Evolutionary conservation across 1,284 basidiomycete species (phyloP), one percentile per base, ranked within the genome.

Genomic region (Melanopsichium pennsylvanicum): DNA sequence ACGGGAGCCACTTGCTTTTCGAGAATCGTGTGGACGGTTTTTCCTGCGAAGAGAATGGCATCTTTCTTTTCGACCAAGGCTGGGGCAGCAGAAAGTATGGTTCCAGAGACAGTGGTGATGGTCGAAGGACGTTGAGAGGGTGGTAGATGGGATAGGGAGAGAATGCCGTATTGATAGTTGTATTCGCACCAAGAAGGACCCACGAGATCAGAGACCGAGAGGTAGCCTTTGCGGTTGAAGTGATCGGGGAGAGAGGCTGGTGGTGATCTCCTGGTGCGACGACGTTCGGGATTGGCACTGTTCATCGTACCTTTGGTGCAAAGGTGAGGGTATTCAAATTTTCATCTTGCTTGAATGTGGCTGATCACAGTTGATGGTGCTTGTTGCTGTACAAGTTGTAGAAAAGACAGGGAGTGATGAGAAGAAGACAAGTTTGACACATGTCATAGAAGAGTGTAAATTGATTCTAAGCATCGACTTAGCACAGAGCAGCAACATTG

Each of bases 1-100:
- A 87, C 86, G 0, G 88, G 85, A 32, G 85, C 85, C 10, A 93
- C 83, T 75, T 92, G 89, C 18, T 84, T 84, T 78, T 96, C 92
- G 15, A 96, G 84, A 36, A 86, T 84, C 69, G 89, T 89, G 81
- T 96, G 93, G 0, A 94, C 90, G 87, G 70, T 27, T 34, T 62
- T 33, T 31, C 41, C 57, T 8, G 32, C 49, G 3, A 55, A 41
- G 6, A 78, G 37, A 1, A 62, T 63, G 16, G 54, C 31, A n/a
- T 79, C 72, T 18, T 64, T 64, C 15, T 52, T 23, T 23, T 51
- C 41, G 16, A 74, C 59, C 7, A 58, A 29, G 1, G 40, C 27
- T 2, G 51, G 35, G 11, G 69, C 43, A 5, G 76, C 64, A 11
- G 41, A 25, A 22, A 80, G 45, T 1, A 55, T 56, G 0, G 44